Evolutionary conservation across 192 early-diverging fungal species (phyloP), one percentile per base, ranked within the genome.

Genomic region (Thamnidium elegans): DNA sequence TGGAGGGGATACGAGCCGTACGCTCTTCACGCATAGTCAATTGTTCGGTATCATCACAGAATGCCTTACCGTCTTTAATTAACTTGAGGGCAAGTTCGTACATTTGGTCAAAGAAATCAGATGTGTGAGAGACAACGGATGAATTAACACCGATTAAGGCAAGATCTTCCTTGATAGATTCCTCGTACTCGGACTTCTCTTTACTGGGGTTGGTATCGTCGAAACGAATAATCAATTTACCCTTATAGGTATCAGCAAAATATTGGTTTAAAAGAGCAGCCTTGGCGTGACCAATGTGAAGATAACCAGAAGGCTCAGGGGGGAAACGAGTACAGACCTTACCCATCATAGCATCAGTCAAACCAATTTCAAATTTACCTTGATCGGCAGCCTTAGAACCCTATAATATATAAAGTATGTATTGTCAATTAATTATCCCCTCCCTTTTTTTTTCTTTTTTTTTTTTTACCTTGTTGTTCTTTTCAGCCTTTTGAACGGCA

Each of bases 251-350:
- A 13, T 86, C 74, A 3, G 97, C 97, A 88, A 99, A 91, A 83
- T 95, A 91, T 72, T 99, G 91, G 83, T 98, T 99, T 56, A 99
- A 74, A 51, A 99, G 79, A 11, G 94, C 97, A 36, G 97, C 97
- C 85, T 99, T 99, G 56, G 95, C 94, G 74, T 99, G 97, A 59
- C 97, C 97, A 84, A 99, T 97, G 79, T 99, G 97, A 63, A 99
- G 80, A 78, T 96, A 99, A 75, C 96, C 97, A 74, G 84, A 88
- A 63, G 97, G 96, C 84, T 99, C 97, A 3, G 97, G 97, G 55
- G 97, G 96, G 86, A 99, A 99, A 55, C 97, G 86, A 30, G 95
- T 98, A 21, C 95, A 94, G 17, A 99, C 95, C 69, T 89, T 81
- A 56, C 97, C 97, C 67, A 87, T 66, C 67, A 87, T 81, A 17